phyloP scores from a whole-genome alignment of 768 basidiomycete species.

The Psilocybe cyanescens region DNA sequence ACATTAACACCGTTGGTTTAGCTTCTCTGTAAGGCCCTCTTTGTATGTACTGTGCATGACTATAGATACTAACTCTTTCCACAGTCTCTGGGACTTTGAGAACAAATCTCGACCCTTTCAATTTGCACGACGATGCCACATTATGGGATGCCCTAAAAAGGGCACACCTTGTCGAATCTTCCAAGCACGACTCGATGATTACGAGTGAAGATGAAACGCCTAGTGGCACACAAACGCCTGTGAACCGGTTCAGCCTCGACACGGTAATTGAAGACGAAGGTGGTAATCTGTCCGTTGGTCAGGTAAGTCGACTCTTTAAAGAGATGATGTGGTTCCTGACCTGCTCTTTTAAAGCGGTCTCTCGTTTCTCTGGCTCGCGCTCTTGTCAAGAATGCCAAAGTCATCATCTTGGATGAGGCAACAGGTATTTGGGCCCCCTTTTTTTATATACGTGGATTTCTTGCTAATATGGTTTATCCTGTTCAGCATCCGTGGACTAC shows the following conservation, averaged over 20 bases:
- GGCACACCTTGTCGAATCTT: constrained; percentile 75
- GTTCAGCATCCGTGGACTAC: constrained; percentile 79
- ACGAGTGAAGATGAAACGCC: constrained; percentile 32
- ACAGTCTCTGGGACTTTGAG: constrained; percentile 81
- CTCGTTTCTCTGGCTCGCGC: constrained; percentile 89
- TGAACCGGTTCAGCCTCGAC: constrained; percentile 80
- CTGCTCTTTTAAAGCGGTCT: constrained; percentile 54
- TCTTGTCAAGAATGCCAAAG: constrained; percentile 81
- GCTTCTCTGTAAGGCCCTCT: constrained; percentile 46
- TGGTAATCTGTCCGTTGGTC: constrained; percentile 78
- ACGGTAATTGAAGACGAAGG: constrained; percentile 88
- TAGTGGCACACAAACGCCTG: constrained; percentile 47
- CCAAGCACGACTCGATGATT: constrained; percentile 31
- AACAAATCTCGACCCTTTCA: constrained; percentile 91
- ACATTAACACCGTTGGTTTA: constrained; percentile 23
- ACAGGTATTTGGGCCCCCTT: constrained; percentile 49
- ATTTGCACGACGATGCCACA: constrained; percentile 73
- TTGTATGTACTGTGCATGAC: background rate
- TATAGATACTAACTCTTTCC: constrained; percentile 7
- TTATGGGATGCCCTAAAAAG: constrained; percentile 91
- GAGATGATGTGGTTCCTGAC: background rate
- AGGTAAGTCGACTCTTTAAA: constrained; percentile 35
- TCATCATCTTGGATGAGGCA: constrained; percentile 90
- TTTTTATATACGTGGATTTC: background rate
- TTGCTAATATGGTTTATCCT: background rate